Percentiles rank a stretch among this genome's conserved stretches.
These are phyloP conservation scores for Salix suchowensis DNA, from an alignment of 345 rosid genomes.

Conservation along the genomic window DNA sequence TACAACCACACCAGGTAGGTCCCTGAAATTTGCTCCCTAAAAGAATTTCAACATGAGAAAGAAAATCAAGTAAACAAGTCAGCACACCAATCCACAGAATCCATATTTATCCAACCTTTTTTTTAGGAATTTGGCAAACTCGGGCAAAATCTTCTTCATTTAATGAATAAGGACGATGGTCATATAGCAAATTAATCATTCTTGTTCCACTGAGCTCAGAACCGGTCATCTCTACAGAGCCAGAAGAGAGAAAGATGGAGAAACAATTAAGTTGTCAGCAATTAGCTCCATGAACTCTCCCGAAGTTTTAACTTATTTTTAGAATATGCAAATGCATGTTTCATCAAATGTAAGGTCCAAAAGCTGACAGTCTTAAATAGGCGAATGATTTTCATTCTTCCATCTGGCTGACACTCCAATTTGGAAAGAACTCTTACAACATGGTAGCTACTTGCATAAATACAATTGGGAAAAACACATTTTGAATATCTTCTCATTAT, in stretches of 20 bases:
- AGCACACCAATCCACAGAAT: background rate
- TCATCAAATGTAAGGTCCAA: background rate
- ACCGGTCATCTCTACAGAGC: conserved; percentile 58
- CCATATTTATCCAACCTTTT: conserved; percentile 47
- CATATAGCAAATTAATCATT: conserved; percentile 43
- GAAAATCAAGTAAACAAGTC: conserved; percentile 2
- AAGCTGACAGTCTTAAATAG: background rate
- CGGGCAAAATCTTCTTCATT: conserved; percentile 58
- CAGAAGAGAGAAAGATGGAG: conserved; percentile 5
- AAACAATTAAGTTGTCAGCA: background rate
- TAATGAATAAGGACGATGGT: conserved; percentile 57
- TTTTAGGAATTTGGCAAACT: conserved; percentile 81
- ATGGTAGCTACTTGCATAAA: no score
- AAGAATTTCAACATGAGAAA: conserved; percentile 17
- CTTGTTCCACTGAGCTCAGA: conserved; percentile 25
- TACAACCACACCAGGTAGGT: conserved; percentile 77
- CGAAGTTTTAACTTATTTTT: background rate
- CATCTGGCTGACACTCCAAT: no score
- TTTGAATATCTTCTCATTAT: no score
- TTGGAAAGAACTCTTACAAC: no score
- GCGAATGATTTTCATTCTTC: no score
- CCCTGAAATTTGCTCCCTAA: conserved; percentile 92
- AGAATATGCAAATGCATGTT: background rate
- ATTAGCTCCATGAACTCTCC: background rate
- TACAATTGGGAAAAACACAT: no score